Evolutionary conservation across 2,329 filamentous ascomycete genomes (phyloP).

Genomic region (Botryotinia narcissicola): DNA sequence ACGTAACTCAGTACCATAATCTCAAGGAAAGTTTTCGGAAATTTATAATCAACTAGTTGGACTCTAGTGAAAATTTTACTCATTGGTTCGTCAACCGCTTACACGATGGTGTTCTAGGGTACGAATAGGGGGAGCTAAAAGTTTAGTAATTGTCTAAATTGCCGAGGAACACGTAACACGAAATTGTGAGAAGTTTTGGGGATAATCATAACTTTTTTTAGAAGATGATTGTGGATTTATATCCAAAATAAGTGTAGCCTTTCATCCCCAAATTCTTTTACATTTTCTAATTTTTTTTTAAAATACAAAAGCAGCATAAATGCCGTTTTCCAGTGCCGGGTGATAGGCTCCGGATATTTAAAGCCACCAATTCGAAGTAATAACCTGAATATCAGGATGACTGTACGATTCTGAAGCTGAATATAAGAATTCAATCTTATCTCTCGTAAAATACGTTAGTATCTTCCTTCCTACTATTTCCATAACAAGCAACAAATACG

Average conservation of each 20-base stretch:
- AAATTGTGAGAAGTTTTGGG: background rate
- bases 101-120: background rate
- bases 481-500: background rate
- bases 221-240: background rate
- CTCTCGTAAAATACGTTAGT: background rate
- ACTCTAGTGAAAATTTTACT: no score
- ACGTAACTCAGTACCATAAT: background rate
- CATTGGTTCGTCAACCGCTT: background rate
- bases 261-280: background rate
- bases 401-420: background rate
- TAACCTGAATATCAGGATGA: background rate
- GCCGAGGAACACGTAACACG: background rate
- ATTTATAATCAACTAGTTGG: background rate
- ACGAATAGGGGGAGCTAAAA: background rate
- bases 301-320: background rate
- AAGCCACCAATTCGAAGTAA: background rate
- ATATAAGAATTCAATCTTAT: background rate
- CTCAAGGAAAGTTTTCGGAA: background rate
- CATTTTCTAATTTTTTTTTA: background rate
- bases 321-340: background rate
- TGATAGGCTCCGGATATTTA: background rate
- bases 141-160: no score
- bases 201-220: background rate
- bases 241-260: background rate
- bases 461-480: background rate